These are phyloP conservation scores for Pyrenophora tritici-repentis DNA, from an alignment of 2,329 filamentous ascomycete genomes.

Conservation along the genomic window DNA sequence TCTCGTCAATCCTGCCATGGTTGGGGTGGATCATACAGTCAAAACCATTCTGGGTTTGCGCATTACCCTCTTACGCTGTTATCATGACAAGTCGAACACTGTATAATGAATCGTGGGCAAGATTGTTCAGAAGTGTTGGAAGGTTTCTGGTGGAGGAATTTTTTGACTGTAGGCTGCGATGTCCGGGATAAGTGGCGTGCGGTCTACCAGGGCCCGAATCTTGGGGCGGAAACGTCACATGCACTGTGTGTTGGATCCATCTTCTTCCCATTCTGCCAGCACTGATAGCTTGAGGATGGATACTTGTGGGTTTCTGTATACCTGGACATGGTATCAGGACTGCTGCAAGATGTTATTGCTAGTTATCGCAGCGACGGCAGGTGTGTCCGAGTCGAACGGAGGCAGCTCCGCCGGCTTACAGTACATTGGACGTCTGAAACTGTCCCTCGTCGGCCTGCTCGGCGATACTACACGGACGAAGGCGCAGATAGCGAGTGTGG, in stretches of 20 bases:
- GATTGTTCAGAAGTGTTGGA: not conserved
- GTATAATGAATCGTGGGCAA: too few species aligned
- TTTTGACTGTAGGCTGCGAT: not conserved
- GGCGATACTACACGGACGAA: not conserved
- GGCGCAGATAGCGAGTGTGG: constrained; percentile 5
- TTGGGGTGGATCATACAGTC: too few species aligned
- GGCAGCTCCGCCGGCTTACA: not conserved
- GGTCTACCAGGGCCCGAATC: not conserved
- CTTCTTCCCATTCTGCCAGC: not conserved
- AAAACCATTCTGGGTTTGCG: not conserved
- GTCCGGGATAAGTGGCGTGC: not conserved
- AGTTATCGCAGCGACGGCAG: too few species aligned
- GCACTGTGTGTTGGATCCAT: not conserved
- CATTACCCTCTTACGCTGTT: not conserved
- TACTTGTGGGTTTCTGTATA: too few species aligned
- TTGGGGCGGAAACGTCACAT: not conserved
- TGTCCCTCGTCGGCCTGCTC: not conserved
- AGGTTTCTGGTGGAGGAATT: not conserved
- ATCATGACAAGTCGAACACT: not conserved
- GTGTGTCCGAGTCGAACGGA: not conserved
- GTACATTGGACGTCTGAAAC: not conserved
- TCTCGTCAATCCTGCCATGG: too few species aligned
- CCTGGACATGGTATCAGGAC: too few species aligned
- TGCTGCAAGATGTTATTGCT: too few species aligned
- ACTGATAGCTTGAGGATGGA: too few species aligned